Evolutionary conservation across 2,329 filamentous ascomycete genomes (phyloP).

Genomic region (Aspergillus jensenii): DNA sequence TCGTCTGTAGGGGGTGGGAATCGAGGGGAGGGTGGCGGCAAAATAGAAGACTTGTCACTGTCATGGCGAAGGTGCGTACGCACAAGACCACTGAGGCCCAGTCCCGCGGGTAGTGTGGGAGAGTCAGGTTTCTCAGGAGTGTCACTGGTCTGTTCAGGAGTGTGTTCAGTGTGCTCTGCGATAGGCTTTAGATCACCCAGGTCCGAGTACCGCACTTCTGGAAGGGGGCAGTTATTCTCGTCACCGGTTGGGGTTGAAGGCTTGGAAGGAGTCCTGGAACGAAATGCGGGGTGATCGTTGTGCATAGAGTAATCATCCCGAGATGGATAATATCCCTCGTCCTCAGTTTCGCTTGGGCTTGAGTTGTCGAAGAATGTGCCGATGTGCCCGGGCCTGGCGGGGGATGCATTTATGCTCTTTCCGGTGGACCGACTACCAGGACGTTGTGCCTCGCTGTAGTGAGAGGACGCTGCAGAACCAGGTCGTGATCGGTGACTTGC

Average conservation of each 20-base stretch:
- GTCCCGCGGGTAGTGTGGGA: conserved; percentile 66
- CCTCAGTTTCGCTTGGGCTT: conserved; percentile 40
- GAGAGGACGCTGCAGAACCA: conserved; percentile 37
- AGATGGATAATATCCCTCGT: conserved; percentile 32
- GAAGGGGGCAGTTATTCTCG: conserved; percentile 25
- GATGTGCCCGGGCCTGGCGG: conserved; percentile 21
- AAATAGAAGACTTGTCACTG: conserved; percentile 80
- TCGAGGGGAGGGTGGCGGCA: conserved; percentile 51
- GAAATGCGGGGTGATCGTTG: conserved; percentile 39
- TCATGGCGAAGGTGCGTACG: conserved; percentile 78
- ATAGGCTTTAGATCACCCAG: conserved; percentile 42
- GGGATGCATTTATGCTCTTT: conserved; percentile 32
- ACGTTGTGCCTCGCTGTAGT: conserved; percentile 33
- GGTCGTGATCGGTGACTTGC: conserved; percentile 38
- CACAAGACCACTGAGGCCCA: conserved; percentile 76
- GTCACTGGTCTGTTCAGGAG: conserved; percentile 8
- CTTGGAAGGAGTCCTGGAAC: conserved; percentile 34
- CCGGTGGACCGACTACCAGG: conserved; percentile 24
- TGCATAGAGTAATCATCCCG: conserved; percentile 29
- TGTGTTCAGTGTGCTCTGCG: conserved; percentile 30
- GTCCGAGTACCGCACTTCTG: conserved; percentile 40
- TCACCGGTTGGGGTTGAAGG: conserved; percentile 30
- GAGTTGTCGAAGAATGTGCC: conserved; percentile 37
- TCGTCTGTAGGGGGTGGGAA: conserved; percentile 34
- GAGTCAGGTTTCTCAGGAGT: conserved; percentile 58